Base-by-base conservation (phyloP, 2,329 filamentous ascomycete genomes). In the Trichoderma guizhouense region DNA sequence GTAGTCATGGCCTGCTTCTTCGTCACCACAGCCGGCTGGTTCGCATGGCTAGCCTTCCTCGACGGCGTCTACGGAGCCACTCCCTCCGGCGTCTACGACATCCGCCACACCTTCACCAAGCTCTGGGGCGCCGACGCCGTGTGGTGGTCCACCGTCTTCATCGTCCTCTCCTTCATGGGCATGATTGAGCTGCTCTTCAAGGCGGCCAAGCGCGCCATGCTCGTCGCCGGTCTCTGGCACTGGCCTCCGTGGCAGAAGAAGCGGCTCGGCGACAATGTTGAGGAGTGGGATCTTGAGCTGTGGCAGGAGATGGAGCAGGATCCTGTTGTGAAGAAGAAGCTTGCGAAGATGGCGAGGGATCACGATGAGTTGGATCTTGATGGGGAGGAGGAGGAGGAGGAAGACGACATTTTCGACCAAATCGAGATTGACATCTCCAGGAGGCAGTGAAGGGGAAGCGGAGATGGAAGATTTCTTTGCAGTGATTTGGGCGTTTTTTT, bases 91-190 rank as follows among this genome's bases (percentile, higher is more conserved):
- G 83, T 84, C 3, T 97, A 96, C 81, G 87, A 90, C 73, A 92
- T 95, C 30, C 87, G 87, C 12, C 82, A 85, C 75, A 90, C 91
- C 32, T 92, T 97, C 76, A 84, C 90, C 8, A 79, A 85, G 21
- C 85, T 86, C 0, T 95, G 92, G 71, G 94, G 94, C 15, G 84
- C 83, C 26, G 91, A 93, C 73, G 81, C 88, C 0, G 83, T 88
- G 1, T 97, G 94, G 92, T 97, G 93, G 93, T 82, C 87, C 2
- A 89, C 89, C 0, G 82, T 95, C 3, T 84, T 95, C 58, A 82
- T 93, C 30, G 88, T 90, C 3, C 80, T 94, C 0, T 81, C 84
- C 9, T 80, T 88, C 0, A 86, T 92, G 5, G 83, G 91, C 14
- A 80, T 90, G 14, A 84, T 94, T 55, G 93, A 97, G 76, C 80